Conservation (phyloP, 768 basidiomycete species). For the Rhodocollybia butyracea region DNA sequence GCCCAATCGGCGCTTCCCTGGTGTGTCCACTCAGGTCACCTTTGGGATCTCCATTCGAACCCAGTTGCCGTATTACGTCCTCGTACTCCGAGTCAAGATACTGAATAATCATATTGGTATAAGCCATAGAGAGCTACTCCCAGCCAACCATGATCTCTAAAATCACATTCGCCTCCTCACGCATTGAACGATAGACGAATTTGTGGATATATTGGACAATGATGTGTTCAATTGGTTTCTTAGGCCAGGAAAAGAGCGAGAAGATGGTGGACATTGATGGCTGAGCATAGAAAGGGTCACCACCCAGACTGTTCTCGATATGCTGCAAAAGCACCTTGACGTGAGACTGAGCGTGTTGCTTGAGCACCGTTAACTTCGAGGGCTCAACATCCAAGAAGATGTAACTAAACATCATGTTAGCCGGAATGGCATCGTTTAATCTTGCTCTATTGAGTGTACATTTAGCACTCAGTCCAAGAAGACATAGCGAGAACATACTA, state of each 20-base stretch:
- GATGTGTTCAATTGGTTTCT: slow-evolving; percentile 45
- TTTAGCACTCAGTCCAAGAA: not conserved
- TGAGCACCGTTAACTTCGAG: slow-evolving; percentile 52
- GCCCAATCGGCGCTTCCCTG: slow-evolving; percentile 69
- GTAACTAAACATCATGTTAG: slow-evolving; percentile 41
- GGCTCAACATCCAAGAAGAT: slow-evolving; percentile 73
- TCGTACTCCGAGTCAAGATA: slow-evolving; percentile 53
- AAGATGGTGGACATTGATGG: slow-evolving; percentile 41
- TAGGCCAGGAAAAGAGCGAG: slow-evolving; percentile 41
- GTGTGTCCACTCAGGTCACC: slow-evolving; percentile 51
- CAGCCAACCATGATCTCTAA: slow-evolving; percentile 72
- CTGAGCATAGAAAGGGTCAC: slow-evolving; percentile 9
- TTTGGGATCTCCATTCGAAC: slow-evolving; percentile 32
- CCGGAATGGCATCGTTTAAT: slow-evolving; percentile 26
- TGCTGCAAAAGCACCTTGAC: slow-evolving; percentile 49
- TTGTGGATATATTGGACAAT: slow-evolving; percentile 56
- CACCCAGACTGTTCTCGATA: slow-evolving; percentile 45
- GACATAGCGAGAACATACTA: slow-evolving; percentile 44
- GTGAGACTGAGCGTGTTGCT: slow-evolving; percentile 47
- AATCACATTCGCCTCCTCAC: slow-evolving; percentile 65
- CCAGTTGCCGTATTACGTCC: slow-evolving; percentile 30
- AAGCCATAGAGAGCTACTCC: slow-evolving; percentile 66
- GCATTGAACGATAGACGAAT: slow-evolving; percentile 48
- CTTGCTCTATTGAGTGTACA: slow-evolving; percentile 48
- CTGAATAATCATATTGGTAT: slow-evolving; percentile 64